Evolutionary conservation across 2,329 filamentous ascomycete genomes (phyloP), one percentile per base, ranked within the genome.

Genomic region (Chaetomium sp.): DNA sequence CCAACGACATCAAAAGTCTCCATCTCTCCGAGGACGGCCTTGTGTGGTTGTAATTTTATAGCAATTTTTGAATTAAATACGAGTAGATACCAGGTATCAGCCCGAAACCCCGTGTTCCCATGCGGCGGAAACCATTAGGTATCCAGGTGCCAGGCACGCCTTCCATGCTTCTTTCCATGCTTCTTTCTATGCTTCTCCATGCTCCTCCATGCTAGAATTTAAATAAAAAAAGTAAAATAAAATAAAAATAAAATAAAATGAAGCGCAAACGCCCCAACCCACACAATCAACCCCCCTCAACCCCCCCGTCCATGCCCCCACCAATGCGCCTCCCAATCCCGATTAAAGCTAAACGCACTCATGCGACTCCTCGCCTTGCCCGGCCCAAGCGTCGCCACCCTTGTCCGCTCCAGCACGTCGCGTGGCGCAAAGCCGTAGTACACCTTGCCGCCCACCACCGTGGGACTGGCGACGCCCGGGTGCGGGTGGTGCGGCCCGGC

Each of bases 381-480:
- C 29, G 50, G 54, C 33, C 67, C 67, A 51, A 67, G 61, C 38
- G 61, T 65, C 21, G 58, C 65, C 6, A 35, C 58, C 61, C 67
- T 63, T 47, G 63, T 64, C 50, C 65, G n/a, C 49, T 67, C 63
- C 59, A 69, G 21, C 35, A 69, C 69, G 45, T 70, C 71, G 50
- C 68, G 68, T 8, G 70, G 68, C 19, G 69, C 71, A 65, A 74
- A 74, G 35, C 72, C 72, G 35, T 72, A 73, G 42, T 68, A 68
- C 53, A 69, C 65, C 65, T 56, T 68, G 42, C 67, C 66, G 3
- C 57, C 45, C 9, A 55, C 16, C n/a, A 49, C 38, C 35, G 4
- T 21, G 7, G 61, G 47, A 55, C 65, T 21, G 5, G 38, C 54
- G 16, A 25, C 29, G 16, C 13, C 61, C 33, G 33, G 33, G 12